These are phyloP conservation scores for Leccinum longicurvipes DNA, from an alignment of 768 basidiomycete species.

Conservation along the genomic window DNA sequence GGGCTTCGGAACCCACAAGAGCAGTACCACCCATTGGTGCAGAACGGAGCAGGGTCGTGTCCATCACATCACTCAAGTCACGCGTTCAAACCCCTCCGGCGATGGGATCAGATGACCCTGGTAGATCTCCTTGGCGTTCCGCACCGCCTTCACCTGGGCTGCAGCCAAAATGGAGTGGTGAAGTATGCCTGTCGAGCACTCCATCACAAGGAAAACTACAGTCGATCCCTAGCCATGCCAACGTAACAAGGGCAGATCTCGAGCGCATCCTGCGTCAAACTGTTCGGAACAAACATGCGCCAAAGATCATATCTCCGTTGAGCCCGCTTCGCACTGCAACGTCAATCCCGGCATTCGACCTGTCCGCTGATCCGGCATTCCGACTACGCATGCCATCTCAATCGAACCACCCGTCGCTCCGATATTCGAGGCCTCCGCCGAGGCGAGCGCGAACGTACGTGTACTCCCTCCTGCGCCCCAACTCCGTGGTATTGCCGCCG, in stretches of 20 bases:
- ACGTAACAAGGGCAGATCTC: conserved; percentile 19
- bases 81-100: neutral
- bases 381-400: conserved; percentile 22
- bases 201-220: neutral
- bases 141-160: conserved; percentile 5
- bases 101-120: neutral
- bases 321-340: conserved; percentile 27
- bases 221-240: neutral
- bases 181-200: neutral
- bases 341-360: neutral
- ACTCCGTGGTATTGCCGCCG: neutral
- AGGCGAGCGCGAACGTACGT: conserved; percentile 29
- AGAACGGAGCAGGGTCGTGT: conserved; percentile 25
- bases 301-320: conserved; percentile 30
- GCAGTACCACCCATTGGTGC: conserved; percentile 28
- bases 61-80: conserved; percentile 14
- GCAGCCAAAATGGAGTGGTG: conserved; percentile 4
- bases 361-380: conserved; percentile 20
- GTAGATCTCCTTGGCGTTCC: conserved; percentile 7
- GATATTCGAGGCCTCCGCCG: conserved; percentile 16
- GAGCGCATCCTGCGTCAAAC: conserved; percentile 25
- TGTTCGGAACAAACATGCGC: conserved; percentile 22
- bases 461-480: neutral
- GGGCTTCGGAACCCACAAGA: conserved; percentile 20
- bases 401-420: conserved; percentile 17